A percentile compares a stretch with the other conserved stretches of the same genome.
These are phyloP conservation scores for Cinchona pubescens DNA, from an alignment of 257 asterid species.

Conservation along the genomic window DNA sequence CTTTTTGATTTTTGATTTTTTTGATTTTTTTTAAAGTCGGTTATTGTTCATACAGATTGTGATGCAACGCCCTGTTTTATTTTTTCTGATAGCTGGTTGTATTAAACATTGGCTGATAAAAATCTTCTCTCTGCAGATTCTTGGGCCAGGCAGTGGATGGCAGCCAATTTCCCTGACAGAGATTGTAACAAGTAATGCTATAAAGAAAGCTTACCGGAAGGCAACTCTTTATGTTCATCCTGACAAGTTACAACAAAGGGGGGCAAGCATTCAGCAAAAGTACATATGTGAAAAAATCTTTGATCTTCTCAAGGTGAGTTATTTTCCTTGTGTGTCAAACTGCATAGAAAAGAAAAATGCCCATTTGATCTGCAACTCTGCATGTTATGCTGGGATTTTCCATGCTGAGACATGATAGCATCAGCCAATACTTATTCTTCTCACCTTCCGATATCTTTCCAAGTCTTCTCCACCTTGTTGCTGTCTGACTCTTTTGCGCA, in stretches of 20 bases:
- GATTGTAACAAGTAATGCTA: constrained; percentile 72
- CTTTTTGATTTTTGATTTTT: too few species aligned
- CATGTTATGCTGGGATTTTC: neutral
- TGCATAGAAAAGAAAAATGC: too few species aligned
- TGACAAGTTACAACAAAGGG: constrained; percentile 94
- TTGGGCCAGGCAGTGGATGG: constrained; percentile 90
- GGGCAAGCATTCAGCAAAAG: constrained; percentile 88
- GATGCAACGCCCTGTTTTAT: neutral
- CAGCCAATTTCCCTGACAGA: constrained; percentile 80
- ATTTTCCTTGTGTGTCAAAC: neutral
- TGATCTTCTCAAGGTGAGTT: constrained; percentile 85
- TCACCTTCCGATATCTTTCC: neutral
- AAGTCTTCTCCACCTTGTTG: neutral
- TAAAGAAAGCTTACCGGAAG: constrained; percentile 86
- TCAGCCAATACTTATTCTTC: neutral
- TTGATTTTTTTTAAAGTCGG: too few species aligned
- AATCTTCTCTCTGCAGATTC: constrained; percentile 48
- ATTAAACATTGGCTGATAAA: neutral
- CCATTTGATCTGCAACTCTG: neutral
- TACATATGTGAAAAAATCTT: constrained; percentile 92
- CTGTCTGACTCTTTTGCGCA: too few species aligned
- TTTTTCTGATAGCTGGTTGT: too few species aligned
- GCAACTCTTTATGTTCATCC: constrained; percentile 97
- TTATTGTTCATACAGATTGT: neutral
- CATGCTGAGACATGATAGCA: neutral